Conservation (phyloP, 1,284 basidiomycete genomes). For the Caloboletus firmus region DNA sequence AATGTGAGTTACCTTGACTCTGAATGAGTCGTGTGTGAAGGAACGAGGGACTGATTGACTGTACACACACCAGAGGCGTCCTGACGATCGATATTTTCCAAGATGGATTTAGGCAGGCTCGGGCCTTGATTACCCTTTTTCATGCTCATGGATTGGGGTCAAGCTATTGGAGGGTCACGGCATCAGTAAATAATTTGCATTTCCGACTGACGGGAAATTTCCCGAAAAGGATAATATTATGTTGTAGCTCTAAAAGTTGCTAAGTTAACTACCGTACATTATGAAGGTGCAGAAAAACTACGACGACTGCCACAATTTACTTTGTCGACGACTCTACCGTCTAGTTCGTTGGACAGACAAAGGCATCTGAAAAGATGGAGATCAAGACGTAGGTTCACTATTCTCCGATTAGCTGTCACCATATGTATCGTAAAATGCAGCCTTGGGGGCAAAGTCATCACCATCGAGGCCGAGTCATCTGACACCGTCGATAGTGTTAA, state of each 20-base stretch:
- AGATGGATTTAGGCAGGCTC: slow-evolving; percentile 28
- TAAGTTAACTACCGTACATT: no score
- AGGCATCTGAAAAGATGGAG: slow-evolving; percentile 78
- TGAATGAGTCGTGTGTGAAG: neutral
- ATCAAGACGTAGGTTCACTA: slow-evolving; percentile 78
- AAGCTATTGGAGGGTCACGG: no score
- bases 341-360: slow-evolving; percentile 81
- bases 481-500: slow-evolving; percentile 96
- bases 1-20: slow-evolving; percentile 3
- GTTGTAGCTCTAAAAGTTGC: no score
- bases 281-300: no score
- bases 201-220: neutral
- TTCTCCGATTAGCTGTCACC: neutral
- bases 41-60: neutral
- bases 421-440: slow-evolving; percentile 41
- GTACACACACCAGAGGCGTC: slow-evolving; percentile 11
- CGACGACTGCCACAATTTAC: no score
- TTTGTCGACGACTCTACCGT: slow-evolving; percentile 88
- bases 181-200: no score
- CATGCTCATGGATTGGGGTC: slow-evolving; percentile 10
- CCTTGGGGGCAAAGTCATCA: slow-evolving; percentile 80
- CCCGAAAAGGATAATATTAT: neutral
- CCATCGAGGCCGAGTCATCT: slow-evolving; percentile 31
- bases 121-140: slow-evolving; percentile 17
- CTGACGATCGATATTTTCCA: slow-evolving; percentile 25